Conservation (phyloP, 2,329 filamentous ascomycete species). For the Cordyceps farinosa region DNA sequence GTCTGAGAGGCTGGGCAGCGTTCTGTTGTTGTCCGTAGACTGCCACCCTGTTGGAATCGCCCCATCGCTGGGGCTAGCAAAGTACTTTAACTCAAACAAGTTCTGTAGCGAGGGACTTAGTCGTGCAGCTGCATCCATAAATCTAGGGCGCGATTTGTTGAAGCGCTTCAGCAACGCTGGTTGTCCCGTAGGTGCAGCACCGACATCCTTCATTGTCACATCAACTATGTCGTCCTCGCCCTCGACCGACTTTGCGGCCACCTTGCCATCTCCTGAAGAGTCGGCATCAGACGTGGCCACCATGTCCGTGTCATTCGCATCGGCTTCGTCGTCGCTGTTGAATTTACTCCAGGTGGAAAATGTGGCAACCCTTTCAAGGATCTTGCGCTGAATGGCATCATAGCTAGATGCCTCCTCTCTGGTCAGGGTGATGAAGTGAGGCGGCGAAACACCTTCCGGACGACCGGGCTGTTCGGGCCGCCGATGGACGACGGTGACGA, state of each 20-base stretch:
- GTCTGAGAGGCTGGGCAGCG: conserved; percentile 51
- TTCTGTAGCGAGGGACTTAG: conserved; percentile 63
- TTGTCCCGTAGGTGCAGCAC: conserved; percentile 21
- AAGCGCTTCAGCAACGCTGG: conserved; percentile 42
- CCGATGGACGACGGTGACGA: conserved; percentile 70
- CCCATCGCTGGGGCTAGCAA: conserved; percentile 49
- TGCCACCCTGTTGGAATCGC: conserved; percentile 69
- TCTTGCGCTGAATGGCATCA: conserved; percentile 73
- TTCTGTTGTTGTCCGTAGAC: conserved; percentile 54
- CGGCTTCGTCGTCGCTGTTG: conserved; percentile 43
- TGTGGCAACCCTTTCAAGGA: conserved; percentile 70
- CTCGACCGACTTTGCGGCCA: conserved; percentile 75
- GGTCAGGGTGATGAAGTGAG: conserved; percentile 72
- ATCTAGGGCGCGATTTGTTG: conserved; percentile 50
- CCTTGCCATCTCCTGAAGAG: conserved; percentile 64
- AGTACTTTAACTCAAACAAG: conserved; percentile 74
- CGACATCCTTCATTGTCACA: conserved; percentile 72
- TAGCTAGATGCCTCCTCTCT: conserved; percentile 65
- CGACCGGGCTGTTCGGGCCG: conserved; percentile 32
- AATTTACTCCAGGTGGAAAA: conserved; percentile 71
- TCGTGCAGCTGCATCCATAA: conserved; percentile 49
- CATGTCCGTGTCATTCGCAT: conserved; percentile 64
- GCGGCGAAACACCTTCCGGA: conserved; percentile 38
- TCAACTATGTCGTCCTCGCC: conserved; percentile 90
- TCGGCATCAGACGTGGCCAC: conserved; percentile 62